These are phyloP conservation scores for Tetrahymena borealis DNA, from an alignment of 73 alveolate species.

Conservation along the genomic window DNA sequence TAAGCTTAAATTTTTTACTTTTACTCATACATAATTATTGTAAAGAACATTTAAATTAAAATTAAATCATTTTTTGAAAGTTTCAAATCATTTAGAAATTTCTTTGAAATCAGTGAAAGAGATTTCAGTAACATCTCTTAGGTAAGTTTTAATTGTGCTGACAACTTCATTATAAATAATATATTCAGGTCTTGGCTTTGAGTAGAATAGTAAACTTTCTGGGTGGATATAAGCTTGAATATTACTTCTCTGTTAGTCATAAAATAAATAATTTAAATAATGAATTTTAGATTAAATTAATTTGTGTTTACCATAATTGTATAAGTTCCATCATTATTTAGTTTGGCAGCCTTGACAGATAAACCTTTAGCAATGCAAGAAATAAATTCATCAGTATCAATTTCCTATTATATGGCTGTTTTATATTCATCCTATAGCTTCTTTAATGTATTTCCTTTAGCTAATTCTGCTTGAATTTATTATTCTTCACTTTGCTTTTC, in stretches of 20 bases:
- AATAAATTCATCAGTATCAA: neutral
- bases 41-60: neutral
- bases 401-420: neutral
- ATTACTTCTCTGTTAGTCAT: neutral
- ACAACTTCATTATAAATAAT: constrained; percentile 35
- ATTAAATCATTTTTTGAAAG: neutral
- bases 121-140: constrained; percentile 39
- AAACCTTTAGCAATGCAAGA: neutral
- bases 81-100: neutral
- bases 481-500: neutral
- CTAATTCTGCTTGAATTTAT: neutral
- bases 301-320: neutral
- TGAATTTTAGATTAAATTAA: neutral
- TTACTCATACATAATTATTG: too few relatives aligned
- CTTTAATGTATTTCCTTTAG: neutral
- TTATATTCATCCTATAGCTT: neutral
- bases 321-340: neutral
- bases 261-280: neutral
- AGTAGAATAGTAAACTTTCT: constrained; percentile 26
- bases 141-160: constrained; percentile 18
- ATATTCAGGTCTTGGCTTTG: constrained; percentile 21
- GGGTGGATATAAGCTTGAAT: constrained; percentile 40
- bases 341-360: neutral
- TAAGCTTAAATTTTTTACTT: too few relatives aligned
- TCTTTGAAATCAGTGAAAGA: neutral